Conservation (phyloP, 2,329 filamentous ascomycete species). For the Hortaea werneckii region DNA sequence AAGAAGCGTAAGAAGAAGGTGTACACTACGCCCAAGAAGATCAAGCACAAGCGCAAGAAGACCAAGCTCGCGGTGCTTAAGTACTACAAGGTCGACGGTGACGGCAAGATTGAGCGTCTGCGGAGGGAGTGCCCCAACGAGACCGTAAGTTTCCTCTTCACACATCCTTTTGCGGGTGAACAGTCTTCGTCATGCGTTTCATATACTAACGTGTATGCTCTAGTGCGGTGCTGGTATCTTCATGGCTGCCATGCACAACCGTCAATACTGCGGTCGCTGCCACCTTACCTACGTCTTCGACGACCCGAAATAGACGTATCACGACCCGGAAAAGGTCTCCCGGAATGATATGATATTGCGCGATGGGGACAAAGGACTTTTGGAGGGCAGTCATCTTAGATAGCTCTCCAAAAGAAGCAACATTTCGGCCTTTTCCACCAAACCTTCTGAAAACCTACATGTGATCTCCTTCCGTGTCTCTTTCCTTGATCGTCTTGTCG, state of each 20-base stretch:
- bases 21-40: conserved; percentile 99
- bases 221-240: conserved; percentile 99
- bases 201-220: conserved; percentile 26
- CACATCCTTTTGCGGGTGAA: not conserved
- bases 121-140: conserved; percentile 93
- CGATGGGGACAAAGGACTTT: no score
- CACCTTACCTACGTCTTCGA: conserved; percentile 64
- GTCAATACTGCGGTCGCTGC: conserved; percentile 83
- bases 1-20: conserved; percentile 99
- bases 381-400: no score
- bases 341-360: no score
- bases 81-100: conserved; percentile 99
- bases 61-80: conserved; percentile 99
- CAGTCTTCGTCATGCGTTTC: not conserved
- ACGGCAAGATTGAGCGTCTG: conserved; percentile 99
- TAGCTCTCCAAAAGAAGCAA: no score
- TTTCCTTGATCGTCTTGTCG: no score
- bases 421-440: no score
- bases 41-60: conserved; percentile 99
- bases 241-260: conserved; percentile 99
- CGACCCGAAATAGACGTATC: conserved; percentile 33
- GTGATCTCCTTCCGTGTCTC: no score
- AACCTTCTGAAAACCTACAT: no score
- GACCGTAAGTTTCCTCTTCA: conserved; percentile 52
- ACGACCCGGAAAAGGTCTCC: no score